These are phyloP conservation scores for Stagonosporopsis vannaccii DNA, from an alignment of 2,329 filamentous ascomycete genomes.

Conservation along the genomic window DNA sequence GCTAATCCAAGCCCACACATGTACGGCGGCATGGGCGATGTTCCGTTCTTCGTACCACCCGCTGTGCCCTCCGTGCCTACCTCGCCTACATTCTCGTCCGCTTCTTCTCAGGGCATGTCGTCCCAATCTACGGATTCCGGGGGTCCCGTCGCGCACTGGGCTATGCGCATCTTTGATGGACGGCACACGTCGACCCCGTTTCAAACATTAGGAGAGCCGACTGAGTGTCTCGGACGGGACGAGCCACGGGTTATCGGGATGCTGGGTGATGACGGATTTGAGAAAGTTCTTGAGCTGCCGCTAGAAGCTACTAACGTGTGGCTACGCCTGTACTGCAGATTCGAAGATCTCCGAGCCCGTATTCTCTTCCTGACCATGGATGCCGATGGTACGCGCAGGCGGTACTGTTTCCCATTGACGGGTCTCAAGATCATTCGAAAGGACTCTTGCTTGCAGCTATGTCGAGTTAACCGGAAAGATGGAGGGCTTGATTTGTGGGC, in stretches of 20 bases:
- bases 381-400: constrained; percentile 48
- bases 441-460: constrained; percentile 52
- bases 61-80: constrained; percentile 49
- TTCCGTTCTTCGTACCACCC: constrained; percentile 43
- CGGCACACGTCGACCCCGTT: constrained; percentile 50
- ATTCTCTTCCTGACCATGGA: constrained; percentile 61
- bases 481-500: constrained; percentile 60
- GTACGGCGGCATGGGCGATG: constrained; percentile 38
- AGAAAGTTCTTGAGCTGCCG: constrained; percentile 51
- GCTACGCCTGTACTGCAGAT: constrained; percentile 60
- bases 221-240: constrained; percentile 46
- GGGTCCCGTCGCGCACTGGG: constrained; percentile 51
- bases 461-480: constrained; percentile 49
- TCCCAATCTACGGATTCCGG: constrained; percentile 47
- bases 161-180: constrained; percentile 54
- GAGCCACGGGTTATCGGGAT: constrained; percentile 45
- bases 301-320: constrained; percentile 58
- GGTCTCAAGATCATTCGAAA: constrained; percentile 53
- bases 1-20: constrained; percentile 19
- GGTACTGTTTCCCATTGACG: constrained; percentile 60
- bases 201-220: constrained; percentile 39
- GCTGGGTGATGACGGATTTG: constrained; percentile 50
- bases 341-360: constrained; percentile 59
- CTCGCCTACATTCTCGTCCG: constrained; percentile 53
- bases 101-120: constrained; percentile 51